Conservation (phyloP, 805 yeast species). For the Ogataea trehaloabstinens region DNA sequence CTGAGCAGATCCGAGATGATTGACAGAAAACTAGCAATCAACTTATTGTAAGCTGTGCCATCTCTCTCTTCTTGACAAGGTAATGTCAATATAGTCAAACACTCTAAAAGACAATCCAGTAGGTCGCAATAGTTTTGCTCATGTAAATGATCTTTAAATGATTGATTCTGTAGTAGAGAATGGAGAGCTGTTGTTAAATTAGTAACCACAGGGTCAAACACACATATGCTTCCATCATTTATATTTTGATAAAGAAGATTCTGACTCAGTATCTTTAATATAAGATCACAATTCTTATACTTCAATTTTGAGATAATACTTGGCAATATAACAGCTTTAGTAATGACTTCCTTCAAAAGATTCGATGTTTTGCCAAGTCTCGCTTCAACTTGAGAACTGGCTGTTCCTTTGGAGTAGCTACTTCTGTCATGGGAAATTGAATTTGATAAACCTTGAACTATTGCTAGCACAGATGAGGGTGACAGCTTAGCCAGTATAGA, state of each 20-base stretch:
- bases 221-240: neutral
- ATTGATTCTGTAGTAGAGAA: conserved; percentile 22
- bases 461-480: conserved; percentile 7
- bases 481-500: conserved; percentile 21
- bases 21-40: conserved; percentile 20
- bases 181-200: conserved; percentile 29
- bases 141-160: conserved; percentile 27
- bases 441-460: conserved; percentile 21
- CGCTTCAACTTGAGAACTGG: conserved; percentile 20
- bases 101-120: conserved; percentile 12
- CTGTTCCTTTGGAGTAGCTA: conserved; percentile 21
- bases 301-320: conserved; percentile 19
- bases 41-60: conserved; percentile 17
- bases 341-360: conserved; percentile 17
- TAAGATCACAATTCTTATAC: conserved; percentile 26
- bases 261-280: conserved; percentile 18
- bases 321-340: conserved; percentile 12
- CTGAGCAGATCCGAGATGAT: conserved; percentile 17
- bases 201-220: conserved; percentile 31
- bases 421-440: conserved; percentile 21
- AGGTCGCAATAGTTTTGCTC: conserved; percentile 16
- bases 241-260: conserved; percentile 16
- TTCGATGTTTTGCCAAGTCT: conserved; percentile 24
- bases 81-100: conserved; percentile 14
- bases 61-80: neutral